These are phyloP conservation scores for Xylaria digitata DNA, from an alignment of 2,329 filamentous ascomycete genomes.

Conservation along the genomic window DNA sequence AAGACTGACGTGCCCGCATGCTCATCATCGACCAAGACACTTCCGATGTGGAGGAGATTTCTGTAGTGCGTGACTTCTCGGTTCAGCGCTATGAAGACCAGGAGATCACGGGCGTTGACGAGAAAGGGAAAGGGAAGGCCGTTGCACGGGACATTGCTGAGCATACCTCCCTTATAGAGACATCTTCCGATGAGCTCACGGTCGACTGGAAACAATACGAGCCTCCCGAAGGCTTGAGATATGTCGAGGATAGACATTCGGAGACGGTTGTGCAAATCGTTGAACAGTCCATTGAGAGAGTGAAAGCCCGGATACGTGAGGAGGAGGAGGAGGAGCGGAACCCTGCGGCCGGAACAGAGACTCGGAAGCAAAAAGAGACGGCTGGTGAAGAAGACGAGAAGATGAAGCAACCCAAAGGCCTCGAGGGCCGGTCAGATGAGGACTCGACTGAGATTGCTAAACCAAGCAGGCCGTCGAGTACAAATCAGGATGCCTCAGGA, in stretches of 20 bases:
- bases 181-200: constrained; percentile 40
- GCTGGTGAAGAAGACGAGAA: constrained; percentile 28
- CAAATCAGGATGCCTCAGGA: not conserved
- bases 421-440: not conserved
- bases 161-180: not conserved
- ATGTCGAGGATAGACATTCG: constrained; percentile 54
- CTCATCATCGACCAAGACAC: constrained; percentile 23
- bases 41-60: constrained; percentile 38
- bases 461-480: not conserved
- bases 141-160: not conserved
- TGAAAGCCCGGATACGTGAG: constrained; percentile 54
- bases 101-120: not conserved
- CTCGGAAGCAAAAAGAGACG: constrained; percentile 43
- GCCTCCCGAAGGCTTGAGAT: constrained; percentile 57
- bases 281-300: constrained; percentile 58
- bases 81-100: constrained; percentile 26
- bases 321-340: constrained; percentile 45
- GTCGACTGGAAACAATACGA: constrained; percentile 61
- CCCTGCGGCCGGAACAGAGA: constrained; percentile 44
- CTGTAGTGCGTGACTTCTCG: constrained; percentile 13
- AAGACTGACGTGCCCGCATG: constrained; percentile 17
- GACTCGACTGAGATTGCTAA: not conserved
- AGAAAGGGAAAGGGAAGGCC: constrained; percentile 37
- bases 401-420: not conserved
- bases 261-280: constrained; percentile 57